A percentile compares a stretch with the other conserved stretches of the same genome.
Conservation (phyloP, 73 alveolate species). For the Paramecium tetraurelia region DNA sequence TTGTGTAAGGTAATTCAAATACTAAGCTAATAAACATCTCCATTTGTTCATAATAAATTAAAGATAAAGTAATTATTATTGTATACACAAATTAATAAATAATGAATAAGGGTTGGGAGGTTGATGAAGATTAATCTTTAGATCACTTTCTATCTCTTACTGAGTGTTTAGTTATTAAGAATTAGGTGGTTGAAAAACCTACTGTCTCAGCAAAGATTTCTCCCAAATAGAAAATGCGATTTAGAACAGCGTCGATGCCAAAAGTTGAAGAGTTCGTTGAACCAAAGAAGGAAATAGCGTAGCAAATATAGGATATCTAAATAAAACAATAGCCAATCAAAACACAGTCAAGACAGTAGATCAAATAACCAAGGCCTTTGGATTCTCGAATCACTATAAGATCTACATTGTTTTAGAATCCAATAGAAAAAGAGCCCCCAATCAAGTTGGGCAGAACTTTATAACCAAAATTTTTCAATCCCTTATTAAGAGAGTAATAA, state of each 20-base stretch:
- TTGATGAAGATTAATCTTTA: conserved; percentile 3
- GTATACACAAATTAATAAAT: not conserved
- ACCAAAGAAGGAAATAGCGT: not conserved
- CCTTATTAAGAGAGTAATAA: conserved; percentile 19
- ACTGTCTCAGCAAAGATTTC: not conserved
- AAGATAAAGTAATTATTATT: not conserved
- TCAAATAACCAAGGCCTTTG: not conserved
- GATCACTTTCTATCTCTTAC: not conserved
- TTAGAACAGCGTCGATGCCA: conserved; percentile 30
- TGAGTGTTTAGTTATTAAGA: not conserved
- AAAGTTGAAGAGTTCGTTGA: not conserved
- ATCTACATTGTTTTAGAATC: conserved; percentile 37
- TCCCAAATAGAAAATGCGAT: not conserved
- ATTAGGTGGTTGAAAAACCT: not conserved
- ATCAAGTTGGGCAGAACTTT: conserved; percentile 10
- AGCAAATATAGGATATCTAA: not conserved
- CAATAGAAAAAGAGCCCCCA: not conserved
- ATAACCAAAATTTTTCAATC: conserved; percentile 26
- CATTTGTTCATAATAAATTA: not conserved
- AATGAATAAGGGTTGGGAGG: conserved; percentile 47
- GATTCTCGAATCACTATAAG: not conserved
- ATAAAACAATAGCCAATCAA: not conserved
- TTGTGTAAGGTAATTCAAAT: no score
- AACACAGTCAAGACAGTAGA: not conserved
- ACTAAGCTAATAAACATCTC: not conserved